These are phyloP conservation scores for Ceratobasidium sp. DNA, from an alignment of 1,284 basidiomycete genomes.

Conservation along the genomic window DNA sequence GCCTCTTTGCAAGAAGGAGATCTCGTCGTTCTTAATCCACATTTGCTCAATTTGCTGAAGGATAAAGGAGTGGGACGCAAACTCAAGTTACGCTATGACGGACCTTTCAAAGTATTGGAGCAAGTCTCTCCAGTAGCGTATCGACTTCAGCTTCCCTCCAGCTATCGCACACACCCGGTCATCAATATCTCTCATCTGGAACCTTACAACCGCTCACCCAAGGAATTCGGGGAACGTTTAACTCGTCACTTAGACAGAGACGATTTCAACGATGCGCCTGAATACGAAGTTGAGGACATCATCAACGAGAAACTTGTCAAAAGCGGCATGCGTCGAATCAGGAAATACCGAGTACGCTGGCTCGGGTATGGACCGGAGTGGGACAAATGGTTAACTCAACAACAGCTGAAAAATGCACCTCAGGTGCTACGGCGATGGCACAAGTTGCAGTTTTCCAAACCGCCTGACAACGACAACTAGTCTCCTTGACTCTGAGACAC, in stretches of 20 bases:
- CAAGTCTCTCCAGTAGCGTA: constrained; percentile 54
- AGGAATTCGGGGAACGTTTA: constrained; percentile 49
- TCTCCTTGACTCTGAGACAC: too few relatives aligned
- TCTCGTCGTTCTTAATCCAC: constrained; percentile 54
- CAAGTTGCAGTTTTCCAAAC: too few relatives aligned
- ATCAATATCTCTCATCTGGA: constrained; percentile 56
- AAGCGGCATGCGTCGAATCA: neutral
- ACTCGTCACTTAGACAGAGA: constrained; percentile 13
- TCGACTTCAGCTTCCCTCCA: constrained; percentile 53
- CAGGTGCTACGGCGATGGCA: too few relatives aligned
- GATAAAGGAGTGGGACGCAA: constrained; percentile 55
- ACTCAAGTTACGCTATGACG: constrained; percentile 54
- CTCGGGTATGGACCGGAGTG: constrained; percentile 18
- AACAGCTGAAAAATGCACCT: constrained; percentile 19
- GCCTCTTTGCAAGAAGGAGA: constrained; percentile 53
- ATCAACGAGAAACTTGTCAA: constrained; percentile 15
- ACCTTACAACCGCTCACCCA: constrained; percentile 49
- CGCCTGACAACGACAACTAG: too few relatives aligned
- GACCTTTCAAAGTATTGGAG: constrained; percentile 57
- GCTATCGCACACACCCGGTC: constrained; percentile 54
- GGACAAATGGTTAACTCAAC: constrained; percentile 16
- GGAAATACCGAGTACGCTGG: neutral
- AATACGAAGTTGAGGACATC: constrained; percentile 27
- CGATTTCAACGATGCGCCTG: constrained; percentile 15
- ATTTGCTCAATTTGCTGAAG: constrained; percentile 52